Conservation (phyloP, 75 land plant genomes). For the Sequoia sempervirens region DNA sequence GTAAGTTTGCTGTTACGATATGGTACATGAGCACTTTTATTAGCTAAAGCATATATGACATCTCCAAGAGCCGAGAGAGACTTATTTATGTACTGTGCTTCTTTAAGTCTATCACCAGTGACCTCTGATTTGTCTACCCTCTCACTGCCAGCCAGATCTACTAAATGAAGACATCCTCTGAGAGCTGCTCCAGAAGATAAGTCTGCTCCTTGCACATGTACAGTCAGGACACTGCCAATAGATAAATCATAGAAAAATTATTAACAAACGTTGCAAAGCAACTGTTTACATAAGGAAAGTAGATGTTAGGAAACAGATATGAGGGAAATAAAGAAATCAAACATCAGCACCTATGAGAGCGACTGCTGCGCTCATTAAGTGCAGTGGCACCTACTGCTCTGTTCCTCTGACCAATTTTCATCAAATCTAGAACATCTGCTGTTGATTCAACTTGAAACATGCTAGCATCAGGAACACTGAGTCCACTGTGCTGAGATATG, state of each 20-base stretch:
- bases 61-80: slow-evolving; percentile 99
- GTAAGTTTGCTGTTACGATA: slow-evolving; percentile 98
- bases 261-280: not conserved
- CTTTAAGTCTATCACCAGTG: slow-evolving; percentile 89
- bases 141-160: slow-evolving; percentile 99
- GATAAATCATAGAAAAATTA: not conserved
- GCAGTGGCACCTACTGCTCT: slow-evolving; percentile 95
- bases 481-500: slow-evolving; percentile 84
- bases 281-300: not conserved
- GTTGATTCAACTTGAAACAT: slow-evolving; percentile 88
- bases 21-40: slow-evolving; percentile 83
- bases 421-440: slow-evolving; percentile 80
- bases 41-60: slow-evolving; percentile 86
- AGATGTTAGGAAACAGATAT: not conserved
- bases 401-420: slow-evolving; percentile 85
- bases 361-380: slow-evolving; percentile 91
- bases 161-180: slow-evolving; percentile 85
- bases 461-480: slow-evolving; percentile 96
- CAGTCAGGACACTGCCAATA: slow-evolving; percentile 76
- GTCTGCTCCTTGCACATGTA: slow-evolving; percentile 91
- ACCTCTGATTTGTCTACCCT: slow-evolving; percentile 95
- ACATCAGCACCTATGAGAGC: slow-evolving; percentile 81
- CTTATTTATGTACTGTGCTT: slow-evolving; percentile 97
- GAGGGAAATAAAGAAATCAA: not conserved
- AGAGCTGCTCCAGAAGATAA: slow-evolving; percentile 57